A percentile compares a stretch with the other conserved stretches of the same genome.
Evolutionary conservation across 1,284 basidiomycete genomes (phyloP).

Genomic region (Leccinum griseonigrum): DNA sequence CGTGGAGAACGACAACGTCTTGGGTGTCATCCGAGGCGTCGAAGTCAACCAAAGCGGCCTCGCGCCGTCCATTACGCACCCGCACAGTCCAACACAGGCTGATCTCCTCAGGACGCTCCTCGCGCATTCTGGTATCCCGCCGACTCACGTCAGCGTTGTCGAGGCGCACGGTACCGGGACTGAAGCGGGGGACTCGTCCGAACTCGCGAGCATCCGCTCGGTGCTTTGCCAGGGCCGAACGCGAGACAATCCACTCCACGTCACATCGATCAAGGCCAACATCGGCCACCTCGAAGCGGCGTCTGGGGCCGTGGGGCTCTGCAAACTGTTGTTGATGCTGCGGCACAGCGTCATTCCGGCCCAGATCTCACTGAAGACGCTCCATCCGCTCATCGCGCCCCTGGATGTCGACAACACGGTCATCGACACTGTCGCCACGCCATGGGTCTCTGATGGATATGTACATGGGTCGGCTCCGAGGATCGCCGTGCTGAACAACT

Average conservation of each 20-base stretch:
- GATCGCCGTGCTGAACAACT: constrained; percentile 67
- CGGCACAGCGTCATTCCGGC: constrained; percentile 52
- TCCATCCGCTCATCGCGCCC: constrained; percentile 56
- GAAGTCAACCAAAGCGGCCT: constrained; percentile 69
- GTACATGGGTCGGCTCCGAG: constrained; percentile 35
- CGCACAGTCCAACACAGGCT: constrained; percentile 60
- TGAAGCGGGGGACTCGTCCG: constrained; percentile 64
- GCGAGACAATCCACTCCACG: constrained; percentile 50
- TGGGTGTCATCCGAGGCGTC: constrained; percentile 64
- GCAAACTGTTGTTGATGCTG: constrained; percentile 70
- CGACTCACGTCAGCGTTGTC: constrained; percentile 52
- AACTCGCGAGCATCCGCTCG: constrained; percentile 59
- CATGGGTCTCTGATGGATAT: constrained; percentile 39
- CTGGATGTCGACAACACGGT: constrained; percentile 47
- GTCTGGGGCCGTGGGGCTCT: constrained; percentile 67
- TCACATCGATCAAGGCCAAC: constrained; percentile 70
- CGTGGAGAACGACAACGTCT: constrained; percentile 60
- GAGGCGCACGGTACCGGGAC: constrained; percentile 76
- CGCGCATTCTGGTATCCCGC: constrained; percentile 42
- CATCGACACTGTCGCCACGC: constrained; percentile 42
- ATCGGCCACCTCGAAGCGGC: constrained; percentile 75
- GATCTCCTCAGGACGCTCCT: constrained; percentile 52
- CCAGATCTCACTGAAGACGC: constrained; percentile 53
- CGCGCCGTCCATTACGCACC: constrained; percentile 68
- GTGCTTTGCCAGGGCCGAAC: constrained; percentile 46